These are phyloP conservation scores for Symbiodinium pilosum DNA, from an alignment of 73 alveolate genomes.

Conservation along the genomic window DNA sequence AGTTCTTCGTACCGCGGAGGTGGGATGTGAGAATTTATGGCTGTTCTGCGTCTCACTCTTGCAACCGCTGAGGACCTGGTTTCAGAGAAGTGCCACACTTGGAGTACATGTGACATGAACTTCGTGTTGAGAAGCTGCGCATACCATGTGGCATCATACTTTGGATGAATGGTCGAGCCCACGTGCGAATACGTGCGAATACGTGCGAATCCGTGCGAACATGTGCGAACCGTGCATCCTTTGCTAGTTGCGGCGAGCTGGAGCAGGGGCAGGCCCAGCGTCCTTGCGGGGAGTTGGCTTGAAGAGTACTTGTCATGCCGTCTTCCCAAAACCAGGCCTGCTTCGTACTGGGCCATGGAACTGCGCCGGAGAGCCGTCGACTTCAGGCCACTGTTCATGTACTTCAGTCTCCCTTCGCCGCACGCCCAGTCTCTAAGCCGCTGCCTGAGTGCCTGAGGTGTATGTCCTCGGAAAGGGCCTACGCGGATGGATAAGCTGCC, in stretches of 20 bases:
- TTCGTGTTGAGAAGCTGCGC: too few species aligned
- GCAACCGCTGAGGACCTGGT: background rate
- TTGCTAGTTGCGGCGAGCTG: slow-evolving; percentile 76
- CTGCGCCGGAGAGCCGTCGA: slow-evolving; percentile 75
- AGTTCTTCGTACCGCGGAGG: slow-evolving; percentile 76
- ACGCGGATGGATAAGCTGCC: slow-evolving; percentile 78
- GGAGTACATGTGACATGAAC: too few species aligned
- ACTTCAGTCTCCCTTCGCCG: background rate
- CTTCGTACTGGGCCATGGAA: slow-evolving; percentile 51
- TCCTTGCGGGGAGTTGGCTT: too few species aligned
- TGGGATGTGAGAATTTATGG: background rate
- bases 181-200: background rate
- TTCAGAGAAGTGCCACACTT: slow-evolving; percentile 37
- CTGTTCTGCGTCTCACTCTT: background rate
- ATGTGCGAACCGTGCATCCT: background rate
- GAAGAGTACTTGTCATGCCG: too few species aligned
- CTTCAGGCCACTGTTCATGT: slow-evolving; percentile 17
- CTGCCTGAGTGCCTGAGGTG: background rate
- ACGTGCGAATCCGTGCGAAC: background rate
- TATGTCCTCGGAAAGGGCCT: slow-evolving; percentile 64
- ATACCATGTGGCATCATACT: too few species aligned
- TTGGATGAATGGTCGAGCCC: too few species aligned
- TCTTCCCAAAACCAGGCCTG: slow-evolving; percentile 38
- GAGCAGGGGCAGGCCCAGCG: slow-evolving; percentile 70
- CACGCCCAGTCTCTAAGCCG: background rate